Base-by-base conservation (phyloP, 371 early-diverging fungal species). In the Antonospora locustae region DNA sequence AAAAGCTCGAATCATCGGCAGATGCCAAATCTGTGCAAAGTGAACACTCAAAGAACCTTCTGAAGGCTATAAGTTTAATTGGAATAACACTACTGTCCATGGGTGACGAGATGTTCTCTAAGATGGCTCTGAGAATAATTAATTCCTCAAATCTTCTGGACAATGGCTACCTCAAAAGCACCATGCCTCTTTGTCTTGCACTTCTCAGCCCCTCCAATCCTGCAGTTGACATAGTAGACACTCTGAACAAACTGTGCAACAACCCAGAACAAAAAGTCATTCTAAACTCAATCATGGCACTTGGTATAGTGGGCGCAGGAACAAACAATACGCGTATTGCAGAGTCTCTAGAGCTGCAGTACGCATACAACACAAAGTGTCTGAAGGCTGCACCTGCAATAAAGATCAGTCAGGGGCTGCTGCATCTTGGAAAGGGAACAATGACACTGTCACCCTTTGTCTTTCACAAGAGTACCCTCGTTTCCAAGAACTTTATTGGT, bases 241-340 rank as follows among this genome's bases (percentile, higher is more conserved):
- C 84, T 16, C 81, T 97, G 36, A 84, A 84, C 71, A 90, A 86
- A 76, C 86, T 84, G 74, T 86, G 91, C 27, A 93, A 93, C 76
- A 91, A 90, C 73, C 84, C 84, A 56, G 87, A 95, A 19, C 7
- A 44, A 4, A 29, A 49, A 30, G 58, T 65, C 20, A 30, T 66
- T 12, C 70, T 84, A 45, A 88, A 86, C 66, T 87, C 96, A 20
- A 84, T 96, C 39, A 85, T 94, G 74, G 89, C 92, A 24, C 86
- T 97, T 84, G 98, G 98, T 45, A 70, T 94, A 46, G 86, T 95
- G 14, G 93, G 94, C 29, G 93, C 92, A 1, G 98, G 98, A 48
- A 94, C 94, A n/a, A 93, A 94, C 78, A 93, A 93, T 72, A 89
- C 95, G 2, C 81, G 92, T 32, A 78, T 96, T 32, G 88, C 88